A percentile compares a stretch with the other conserved stretches of the same genome.
Conservation (phyloP, 768 basidiomycete genomes). For the Tremella yokohamensis region DNA sequence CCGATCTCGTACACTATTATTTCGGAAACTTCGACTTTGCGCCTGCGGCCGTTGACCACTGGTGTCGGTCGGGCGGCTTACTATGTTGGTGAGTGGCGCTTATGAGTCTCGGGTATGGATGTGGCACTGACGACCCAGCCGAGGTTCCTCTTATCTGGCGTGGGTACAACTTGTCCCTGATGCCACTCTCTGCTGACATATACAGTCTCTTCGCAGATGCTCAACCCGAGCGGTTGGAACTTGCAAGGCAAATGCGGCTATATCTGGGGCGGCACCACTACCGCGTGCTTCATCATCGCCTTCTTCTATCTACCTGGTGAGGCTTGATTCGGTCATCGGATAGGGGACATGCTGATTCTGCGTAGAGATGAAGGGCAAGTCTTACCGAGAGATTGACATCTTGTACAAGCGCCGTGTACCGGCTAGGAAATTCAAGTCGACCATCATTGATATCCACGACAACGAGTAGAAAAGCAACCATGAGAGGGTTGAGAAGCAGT, state of each 20-base stretch:
- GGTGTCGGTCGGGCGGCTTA: conserved; percentile 43
- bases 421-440: conserved; percentile 41
- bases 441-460: conserved; percentile 32
- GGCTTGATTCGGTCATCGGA: too few species aligned
- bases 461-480: conserved; percentile 25
- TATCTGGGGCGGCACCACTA: conserved; percentile 36
- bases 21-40: conserved; percentile 38
- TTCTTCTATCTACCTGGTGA: conserved; percentile 49
- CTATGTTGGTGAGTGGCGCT: conserved; percentile 42
- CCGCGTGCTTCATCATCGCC: conserved; percentile 20
- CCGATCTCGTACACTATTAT: conserved; percentile 36
- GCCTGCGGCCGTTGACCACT: conserved; percentile 38
- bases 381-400: conserved; percentile 50
- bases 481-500: background rate
- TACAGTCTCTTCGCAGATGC: conserved; percentile 37
- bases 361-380: conserved; percentile 46
- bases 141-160: background rate
- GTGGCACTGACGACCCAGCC: background rate
- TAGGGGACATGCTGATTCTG: too few species aligned
- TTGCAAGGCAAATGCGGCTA: conserved; percentile 41
- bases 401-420: conserved; percentile 43
- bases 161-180: background rate
- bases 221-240: conserved; percentile 39
- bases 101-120: conserved; percentile 27
- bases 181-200: background rate